Evolutionary conservation across 495 filamentous ascomycete species (phyloP), one percentile per base, ranked within the genome.

Genomic region (Jackrogersella minutella): DNA sequence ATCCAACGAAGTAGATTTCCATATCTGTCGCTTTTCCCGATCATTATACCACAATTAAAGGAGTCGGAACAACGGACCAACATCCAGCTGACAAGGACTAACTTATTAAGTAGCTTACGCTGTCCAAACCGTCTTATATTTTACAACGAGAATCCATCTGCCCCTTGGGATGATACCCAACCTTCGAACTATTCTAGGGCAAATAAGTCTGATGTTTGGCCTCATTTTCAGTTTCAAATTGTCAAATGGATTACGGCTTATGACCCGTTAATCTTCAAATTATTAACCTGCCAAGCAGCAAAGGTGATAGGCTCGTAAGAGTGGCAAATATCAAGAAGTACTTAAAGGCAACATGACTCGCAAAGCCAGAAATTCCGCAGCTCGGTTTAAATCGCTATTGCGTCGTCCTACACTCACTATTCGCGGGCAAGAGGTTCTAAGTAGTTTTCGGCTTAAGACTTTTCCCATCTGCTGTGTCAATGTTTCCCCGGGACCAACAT

Each of bases 21-120:
- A n/a, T n/a, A 31, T 44, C 31, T n/a, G 43, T 30, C 30, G 33
- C 55, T 43, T 52, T 55, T 64, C 30, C 66, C 55, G 36, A 28
- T 43, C 47, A 26, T 14, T 41, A 43, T 28, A 21, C 46, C 39
- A 28, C 41, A 58, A 40, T 46, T 30, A 36, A 54, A 24, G 30
- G 49, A 52, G 49, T 50, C 55, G 56, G 59, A 19, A 59, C 54
- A 51, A 44, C 60, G 66, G 41, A 41, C 66, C 36, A 58, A 33
- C 50, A 17, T 52, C 54, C 58, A 57, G 53, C 50, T 66, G 51
- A 61, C 51, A 54, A 56, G 11, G 44, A 36, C 11, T 4, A 7
- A 14, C 26, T 54, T 41, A 21, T 26, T 46, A n/a, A 46, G 21
- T n/a, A 46, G 11, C 41, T 54, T 62, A 37, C 26, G n/a, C n/a